Conservation (phyloP, 257 asterid genomes). For the Solanum sejunctum region DNA sequence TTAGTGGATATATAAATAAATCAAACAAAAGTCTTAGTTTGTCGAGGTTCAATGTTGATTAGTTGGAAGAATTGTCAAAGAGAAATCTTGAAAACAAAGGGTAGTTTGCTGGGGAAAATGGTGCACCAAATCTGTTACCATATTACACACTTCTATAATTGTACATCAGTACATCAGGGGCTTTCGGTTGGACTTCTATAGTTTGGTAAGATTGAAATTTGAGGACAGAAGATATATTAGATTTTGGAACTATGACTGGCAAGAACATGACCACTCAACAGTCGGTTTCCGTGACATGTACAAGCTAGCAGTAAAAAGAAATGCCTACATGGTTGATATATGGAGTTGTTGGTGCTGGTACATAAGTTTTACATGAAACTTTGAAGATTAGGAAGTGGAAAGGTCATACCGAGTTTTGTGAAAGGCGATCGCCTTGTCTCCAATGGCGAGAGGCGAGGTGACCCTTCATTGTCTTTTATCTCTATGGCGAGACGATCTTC, state of each 20-base stretch:
- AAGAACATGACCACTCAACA: not conserved
- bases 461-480: too few relatives aligned
- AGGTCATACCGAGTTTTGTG: not conserved
- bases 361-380: not conserved
- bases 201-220: not conserved
- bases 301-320: too few relatives aligned
- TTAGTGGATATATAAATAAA: not conserved
- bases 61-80: not conserved
- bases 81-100: not conserved
- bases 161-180: not conserved
- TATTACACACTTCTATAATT: not conserved
- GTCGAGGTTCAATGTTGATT: not conserved
- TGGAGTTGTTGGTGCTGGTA: not conserved
- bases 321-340: not conserved
- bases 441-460: too few relatives aligned
- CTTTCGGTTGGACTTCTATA: not conserved
- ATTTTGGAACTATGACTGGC: not conserved
- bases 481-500: too few relatives aligned
- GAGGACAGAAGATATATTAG: not conserved
- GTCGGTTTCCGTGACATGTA: not conserved
- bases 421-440: too few relatives aligned
- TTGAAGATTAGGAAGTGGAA: not conserved
- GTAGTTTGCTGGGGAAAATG: not conserved
- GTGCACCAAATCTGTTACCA: not conserved
- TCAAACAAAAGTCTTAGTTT: not conserved